Base-by-base conservation (phyloP, 345 rosid species). In the Euphorbia tirucalli region DNA sequence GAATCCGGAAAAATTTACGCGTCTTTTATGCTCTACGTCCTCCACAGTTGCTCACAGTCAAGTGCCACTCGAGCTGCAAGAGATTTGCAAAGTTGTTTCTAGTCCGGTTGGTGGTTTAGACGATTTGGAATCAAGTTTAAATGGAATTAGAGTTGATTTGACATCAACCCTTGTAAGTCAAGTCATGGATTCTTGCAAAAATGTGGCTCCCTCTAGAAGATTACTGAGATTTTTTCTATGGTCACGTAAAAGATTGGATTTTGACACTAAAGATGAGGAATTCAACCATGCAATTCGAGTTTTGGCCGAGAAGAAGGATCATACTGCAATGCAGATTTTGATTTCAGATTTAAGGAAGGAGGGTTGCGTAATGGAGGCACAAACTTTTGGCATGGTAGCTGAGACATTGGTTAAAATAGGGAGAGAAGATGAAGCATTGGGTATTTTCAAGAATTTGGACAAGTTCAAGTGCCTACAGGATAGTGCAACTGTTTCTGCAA, bases 401-500 rank as follows among this genome's bases (percentile, higher is more conserved):
- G 92, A 90, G 74, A 78, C 85, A 16, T 72, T 93, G 74, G 94
- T 93, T 79, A 86, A 83, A 72, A 60, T 87, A 56, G 91, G 93
- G 73, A 88, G 81, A 68, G 92, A 93, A 76, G 97, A 88, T 1
- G 93, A 91, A 63, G 97, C 98, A 11, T 80, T 87, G 80, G 94
- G 96, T 21, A 80, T 93, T 71, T 93, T 89, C 82, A 93, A 90
- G 89, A 90, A 87, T 74, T 83, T 93, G 79, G 85, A 90, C 59
- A 91, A 87, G 83, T 88, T 89, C 80, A 85, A 83, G 10, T 93
- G 97, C 75, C 78, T 83, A 0, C 90, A 69, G 78, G 93, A 91
- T 74, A 11, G 85, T 71, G 82, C 61, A 46, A 79, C 87, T 0
- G 86, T 93, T 55, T 72, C 81, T 46, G 85, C 94, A 62, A 84